Conservation (phyloP, 148 eudicot species). For the Vaccinium vitisidaea region DNA sequence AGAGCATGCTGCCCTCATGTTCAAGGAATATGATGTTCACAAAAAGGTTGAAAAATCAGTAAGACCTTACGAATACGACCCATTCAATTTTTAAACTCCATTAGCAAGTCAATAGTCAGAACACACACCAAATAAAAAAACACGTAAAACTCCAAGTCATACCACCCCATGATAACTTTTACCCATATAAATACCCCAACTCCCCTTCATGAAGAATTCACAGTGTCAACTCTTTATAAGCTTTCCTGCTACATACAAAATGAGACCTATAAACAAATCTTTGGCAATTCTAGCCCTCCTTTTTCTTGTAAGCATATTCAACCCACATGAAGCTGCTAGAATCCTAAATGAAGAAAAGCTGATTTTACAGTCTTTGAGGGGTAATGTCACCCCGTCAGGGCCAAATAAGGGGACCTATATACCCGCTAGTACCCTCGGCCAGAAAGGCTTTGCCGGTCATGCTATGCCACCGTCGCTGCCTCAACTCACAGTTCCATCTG, state of each 20-base stretch:
- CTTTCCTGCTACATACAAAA: neutral
- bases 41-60: neutral
- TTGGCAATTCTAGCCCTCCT: constrained; percentile 9
- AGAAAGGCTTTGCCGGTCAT: constrained; percentile 8
- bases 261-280: neutral
- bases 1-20: neutral
- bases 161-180: neutral
- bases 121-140: neutral
- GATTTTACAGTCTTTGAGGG: constrained; percentile 1
- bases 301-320: neutral
- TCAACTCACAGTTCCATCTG: neutral
- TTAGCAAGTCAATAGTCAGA: neutral
- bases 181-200: neutral
- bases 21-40: neutral
- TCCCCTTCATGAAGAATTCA: neutral
- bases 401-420: neutral
- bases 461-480: neutral
- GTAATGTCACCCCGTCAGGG: neutral
- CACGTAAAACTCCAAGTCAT: neutral
- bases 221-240: neutral
- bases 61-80: neutral
- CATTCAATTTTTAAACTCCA: neutral
- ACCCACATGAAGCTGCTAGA: constrained; percentile 1
- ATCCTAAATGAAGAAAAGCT: neutral
- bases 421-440: neutral